Base-by-base conservation (phyloP, 805 yeast genomes). In the Suhomyces sp. region DNA sequence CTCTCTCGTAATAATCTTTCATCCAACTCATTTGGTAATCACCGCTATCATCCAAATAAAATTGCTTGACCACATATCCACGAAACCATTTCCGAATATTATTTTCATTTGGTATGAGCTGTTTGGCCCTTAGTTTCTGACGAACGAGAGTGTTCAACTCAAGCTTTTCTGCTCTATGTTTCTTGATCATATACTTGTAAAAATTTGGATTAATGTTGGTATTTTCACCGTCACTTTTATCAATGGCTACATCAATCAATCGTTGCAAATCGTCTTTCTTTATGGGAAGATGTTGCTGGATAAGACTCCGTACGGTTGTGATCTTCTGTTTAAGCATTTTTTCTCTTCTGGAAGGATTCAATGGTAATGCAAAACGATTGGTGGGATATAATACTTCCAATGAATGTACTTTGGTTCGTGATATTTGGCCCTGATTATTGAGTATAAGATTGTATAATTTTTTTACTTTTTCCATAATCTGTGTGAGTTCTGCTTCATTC, bases 381-480 rank as follows among this genome's bases (percentile, higher is more conserved):
- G 65, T 50, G 17, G 58, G 56, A 32, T 58, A 64, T 2, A 53
- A 22, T 4, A 56, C 64, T 29, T 64, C 70, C 11, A 67, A 43
- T 4, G 57, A 53, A 4, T 40, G 52, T 1, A 64, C 36, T 33
- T 64, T 60, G 6, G 47, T 28, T 12, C 48, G 54, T 25, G 55
- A 47, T 5, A 63, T 31, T 5, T 7, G 18, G 4, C 37, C 18
- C 15, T 53, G 55, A 38, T 58, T 43, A 2, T 34, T 19, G 19
- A 18, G 3, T 3, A 63, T 23, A 24, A 63, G 62, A 5, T 34
- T 21, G 41, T 56, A 54, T 13, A 56, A 37, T 23, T 40, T 30
- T 17, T 25, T 6, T 10, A 50, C 40, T n/a, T 50, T 31, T 3
- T 39, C 32, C 9, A 51, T 25, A 3, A 54, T 24, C 19, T 15